Conservation (phyloP, 371 early-diverging fungal genomes). For the Gilbertella persicaria region DNA sequence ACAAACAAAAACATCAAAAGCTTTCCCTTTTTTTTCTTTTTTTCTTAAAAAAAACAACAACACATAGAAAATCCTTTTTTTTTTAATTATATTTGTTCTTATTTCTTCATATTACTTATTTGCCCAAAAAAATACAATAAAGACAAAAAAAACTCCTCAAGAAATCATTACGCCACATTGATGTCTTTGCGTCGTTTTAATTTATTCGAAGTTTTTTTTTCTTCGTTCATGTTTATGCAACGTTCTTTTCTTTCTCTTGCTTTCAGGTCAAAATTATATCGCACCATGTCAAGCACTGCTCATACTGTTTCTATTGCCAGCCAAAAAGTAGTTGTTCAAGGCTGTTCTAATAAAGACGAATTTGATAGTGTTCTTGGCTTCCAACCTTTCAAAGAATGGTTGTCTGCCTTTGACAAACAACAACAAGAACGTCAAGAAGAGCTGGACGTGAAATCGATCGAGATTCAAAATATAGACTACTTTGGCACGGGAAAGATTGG, state of each 20-base stretch:
- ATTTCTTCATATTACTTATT: neutral
- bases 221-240: neutral
- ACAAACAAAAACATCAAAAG: neutral
- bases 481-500: slow-evolving; percentile 70
- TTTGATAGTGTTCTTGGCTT: slow-evolving; percentile 50
- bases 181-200: neutral
- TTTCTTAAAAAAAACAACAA: too few species aligned
- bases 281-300: neutral
- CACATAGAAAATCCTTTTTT: neutral
- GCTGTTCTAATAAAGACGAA: slow-evolving; percentile 10
- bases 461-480: slow-evolving; percentile 70
- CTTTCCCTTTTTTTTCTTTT: neutral
- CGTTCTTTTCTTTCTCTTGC: neutral
- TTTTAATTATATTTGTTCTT: too few species aligned
- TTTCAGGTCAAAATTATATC: neutral
- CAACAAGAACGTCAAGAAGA: slow-evolving; percentile 39
- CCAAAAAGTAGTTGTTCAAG: slow-evolving; percentile 25
- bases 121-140: neutral
- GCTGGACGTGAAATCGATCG: slow-evolving; percentile 47
- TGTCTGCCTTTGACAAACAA: slow-evolving; percentile 46
- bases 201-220: neutral
- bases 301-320: slow-evolving; percentile 28
- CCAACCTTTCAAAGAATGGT: slow-evolving; percentile 69
- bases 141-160: too few species aligned
- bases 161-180: neutral